Conservation (phyloP, 306 rosid species). For the Cyclanthera cordifolia region DNA sequence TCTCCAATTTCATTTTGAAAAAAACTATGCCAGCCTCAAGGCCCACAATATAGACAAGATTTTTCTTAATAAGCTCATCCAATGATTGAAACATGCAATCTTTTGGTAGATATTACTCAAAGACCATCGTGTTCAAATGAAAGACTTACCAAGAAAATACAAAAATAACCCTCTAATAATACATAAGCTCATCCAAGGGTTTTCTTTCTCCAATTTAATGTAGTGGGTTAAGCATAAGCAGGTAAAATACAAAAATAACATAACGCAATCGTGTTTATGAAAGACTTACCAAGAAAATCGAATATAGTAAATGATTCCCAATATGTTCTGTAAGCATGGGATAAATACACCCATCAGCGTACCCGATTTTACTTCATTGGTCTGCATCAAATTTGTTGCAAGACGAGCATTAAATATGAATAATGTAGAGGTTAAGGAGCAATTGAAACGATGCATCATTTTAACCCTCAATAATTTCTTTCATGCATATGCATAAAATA, state of each 20-base stretch:
- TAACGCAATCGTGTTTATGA: neutral
- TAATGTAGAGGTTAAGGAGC: neutral
- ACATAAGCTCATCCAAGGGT: neutral
- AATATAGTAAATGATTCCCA: constrained; percentile 97
- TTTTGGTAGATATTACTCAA: neutral
- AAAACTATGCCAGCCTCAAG: neutral
- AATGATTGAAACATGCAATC: neutral
- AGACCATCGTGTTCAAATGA: neutral
- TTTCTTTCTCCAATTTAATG: neutral
- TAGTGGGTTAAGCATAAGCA: neutral
- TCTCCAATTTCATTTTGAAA: neutral
- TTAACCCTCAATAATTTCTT: neutral
- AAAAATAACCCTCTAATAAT: too few relatives aligned
- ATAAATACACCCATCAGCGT: constrained; percentile 98
- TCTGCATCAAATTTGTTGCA: constrained; percentile 39
- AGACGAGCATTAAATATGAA: constrained; percentile 15
- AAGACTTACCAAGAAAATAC: neutral
- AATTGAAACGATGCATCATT: neutral
- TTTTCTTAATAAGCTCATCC: neutral
- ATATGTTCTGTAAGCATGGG: constrained; percentile 87
- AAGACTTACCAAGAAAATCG: constrained; percentile 84
- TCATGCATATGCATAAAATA: neutral
- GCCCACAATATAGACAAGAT: neutral
- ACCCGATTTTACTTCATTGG: constrained; percentile 51
- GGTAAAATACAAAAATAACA: neutral